These are phyloP conservation scores for Entonaema liquescens DNA, from an alignment of 495 filamentous ascomycete genomes.

Conservation along the genomic window DNA sequence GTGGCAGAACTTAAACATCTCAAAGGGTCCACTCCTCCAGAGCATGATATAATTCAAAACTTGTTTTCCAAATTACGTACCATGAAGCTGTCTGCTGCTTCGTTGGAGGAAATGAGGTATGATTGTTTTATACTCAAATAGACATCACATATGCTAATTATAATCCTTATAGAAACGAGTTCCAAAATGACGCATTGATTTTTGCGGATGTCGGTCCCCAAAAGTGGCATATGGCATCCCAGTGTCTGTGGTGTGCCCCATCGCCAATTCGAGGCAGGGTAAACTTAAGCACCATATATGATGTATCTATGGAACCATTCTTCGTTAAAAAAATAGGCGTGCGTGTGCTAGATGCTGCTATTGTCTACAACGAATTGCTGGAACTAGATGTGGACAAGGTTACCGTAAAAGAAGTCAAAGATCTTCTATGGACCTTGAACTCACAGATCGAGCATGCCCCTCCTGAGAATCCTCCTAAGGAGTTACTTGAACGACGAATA, in stretches of 20 bases:
- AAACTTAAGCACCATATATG: conserved; percentile 47
- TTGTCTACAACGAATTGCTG: conserved; percentile 50
- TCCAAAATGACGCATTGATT: conserved; percentile 44
- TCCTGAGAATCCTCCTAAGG: conserved; percentile 3
- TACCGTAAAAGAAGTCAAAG: conserved; percentile 44
- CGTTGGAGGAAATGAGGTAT: conserved; percentile 10
- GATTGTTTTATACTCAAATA: neutral
- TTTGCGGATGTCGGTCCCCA: conserved; percentile 25
- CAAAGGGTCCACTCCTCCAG: neutral
- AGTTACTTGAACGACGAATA: conserved; percentile 29
- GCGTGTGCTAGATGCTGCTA: conserved; percentile 39
- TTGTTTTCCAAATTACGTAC: neutral
- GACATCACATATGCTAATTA: neutral
- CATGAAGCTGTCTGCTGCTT: neutral
- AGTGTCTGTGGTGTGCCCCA: conserved; percentile 54
- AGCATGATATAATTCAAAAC: neutral
- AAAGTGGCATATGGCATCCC: conserved; percentile 46
- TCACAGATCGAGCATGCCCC: conserved; percentile 31
- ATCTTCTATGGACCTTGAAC: conserved; percentile 50
- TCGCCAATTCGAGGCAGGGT: conserved; percentile 49
- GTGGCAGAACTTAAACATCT: conserved; percentile 35
- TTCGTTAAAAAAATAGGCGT: conserved; percentile 51
- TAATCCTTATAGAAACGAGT: conserved; percentile 30
- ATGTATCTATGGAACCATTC: conserved; percentile 44
- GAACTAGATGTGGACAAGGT: conserved; percentile 20